Evolutionary conservation across 2,329 filamentous ascomycete genomes (phyloP).

Genomic region (Geosmithia putterillii): DNA sequence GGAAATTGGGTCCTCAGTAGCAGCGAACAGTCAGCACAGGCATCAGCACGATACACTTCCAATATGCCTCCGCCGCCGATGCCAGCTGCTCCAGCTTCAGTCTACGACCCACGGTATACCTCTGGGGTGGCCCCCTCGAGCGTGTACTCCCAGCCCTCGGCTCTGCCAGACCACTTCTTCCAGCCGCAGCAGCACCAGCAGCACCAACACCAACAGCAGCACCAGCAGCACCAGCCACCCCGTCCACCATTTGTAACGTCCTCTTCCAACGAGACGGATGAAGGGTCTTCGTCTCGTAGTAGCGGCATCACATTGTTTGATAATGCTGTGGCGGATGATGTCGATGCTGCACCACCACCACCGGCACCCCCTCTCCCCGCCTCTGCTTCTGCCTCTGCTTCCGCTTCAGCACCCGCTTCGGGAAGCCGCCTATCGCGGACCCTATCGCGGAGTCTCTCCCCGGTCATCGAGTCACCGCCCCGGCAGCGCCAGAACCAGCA

Average conservation of each 20-base stretch:
- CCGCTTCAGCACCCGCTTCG: neutral
- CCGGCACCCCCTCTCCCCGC: too few relatives aligned
- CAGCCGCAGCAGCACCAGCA: neutral
- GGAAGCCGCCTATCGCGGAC: slow-evolving; percentile 1
- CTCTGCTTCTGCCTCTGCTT: too few relatives aligned
- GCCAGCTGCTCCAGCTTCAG: neutral
- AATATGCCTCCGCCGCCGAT: neutral
- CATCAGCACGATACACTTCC: too few relatives aligned
- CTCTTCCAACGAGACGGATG: neutral
- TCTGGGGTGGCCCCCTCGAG: slow-evolving; percentile 14
- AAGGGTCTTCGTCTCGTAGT: neutral
- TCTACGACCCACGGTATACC: neutral
- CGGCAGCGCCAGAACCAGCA: neutral
- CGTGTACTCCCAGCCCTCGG: slow-evolving; percentile 19
- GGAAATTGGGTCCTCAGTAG: slow-evolving; percentile 37
- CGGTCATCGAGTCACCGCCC: slow-evolving; percentile 34
- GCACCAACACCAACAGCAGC: neutral
- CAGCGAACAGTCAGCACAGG: slow-evolving; percentile 8
- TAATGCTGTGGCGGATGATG: too few relatives aligned
- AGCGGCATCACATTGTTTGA: slow-evolving; percentile 3
- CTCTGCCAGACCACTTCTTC: slow-evolving; percentile 5
- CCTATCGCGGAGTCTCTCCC: slow-evolving; percentile 27
- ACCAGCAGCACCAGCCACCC: neutral
- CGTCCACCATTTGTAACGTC: too few relatives aligned
- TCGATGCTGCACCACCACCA: too few relatives aligned